Evolutionary conservation across 164 flowering plant species (phyloP).

Genomic region (Vitis vinifera): ASM3070453v1 NC_081818.1:4847501-4848000

Average conservation of each 20-base stretch:
- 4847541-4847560: constrained; percentile 78
- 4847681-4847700: constrained; percentile 49
- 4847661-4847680: constrained; percentile 36
- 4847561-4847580: constrained; percentile 87
- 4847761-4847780: constrained; percentile 29
- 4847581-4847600: constrained; percentile 60
- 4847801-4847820: too few relatives aligned
- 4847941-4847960: too few relatives aligned
- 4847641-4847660: constrained; percentile 49
- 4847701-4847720: constrained; percentile 46
- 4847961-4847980: too few relatives aligned
- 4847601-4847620: constrained; percentile 27
- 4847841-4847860: too few relatives aligned
- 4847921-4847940: too few relatives aligned
- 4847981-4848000: too few relatives aligned
- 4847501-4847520: constrained; percentile 59
- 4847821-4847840: too few relatives aligned
- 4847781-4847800: constrained; percentile 27
- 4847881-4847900: too few relatives aligned
- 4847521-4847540: constrained; percentile 61
- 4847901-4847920: too few relatives aligned
- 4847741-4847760: constrained; percentile 47
- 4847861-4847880: too few relatives aligned
- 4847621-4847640: constrained; percentile 36
- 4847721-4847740: constrained; percentile 58